Conservation (phyloP, 2,329 filamentous ascomycete species). For the Cucurbitaria berberidis region DNA sequence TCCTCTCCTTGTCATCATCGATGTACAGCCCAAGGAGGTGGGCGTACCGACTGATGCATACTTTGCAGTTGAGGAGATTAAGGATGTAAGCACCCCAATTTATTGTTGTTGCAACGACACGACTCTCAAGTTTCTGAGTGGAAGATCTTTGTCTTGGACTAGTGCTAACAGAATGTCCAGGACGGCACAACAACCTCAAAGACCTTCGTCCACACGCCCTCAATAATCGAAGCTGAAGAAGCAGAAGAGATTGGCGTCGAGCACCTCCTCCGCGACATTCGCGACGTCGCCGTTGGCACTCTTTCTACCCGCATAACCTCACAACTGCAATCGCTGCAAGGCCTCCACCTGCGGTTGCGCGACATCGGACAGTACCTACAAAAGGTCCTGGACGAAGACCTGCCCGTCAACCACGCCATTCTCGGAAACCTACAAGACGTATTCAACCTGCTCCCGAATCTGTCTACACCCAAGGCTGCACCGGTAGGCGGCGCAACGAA, state of each 20-base stretch:
- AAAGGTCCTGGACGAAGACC: slow-evolving; percentile 89
- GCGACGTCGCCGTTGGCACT: slow-evolving; percentile 95
- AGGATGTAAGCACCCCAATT: slow-evolving; percentile 73
- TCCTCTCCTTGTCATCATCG: slow-evolving; percentile 94
- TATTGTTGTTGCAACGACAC: not conserved
- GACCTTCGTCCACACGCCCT: slow-evolving; percentile 98
- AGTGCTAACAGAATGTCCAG: slow-evolving; percentile 55
- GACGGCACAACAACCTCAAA: slow-evolving; percentile 96
- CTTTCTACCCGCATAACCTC: slow-evolving; percentile 96
- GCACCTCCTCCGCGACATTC: slow-evolving; percentile 95
- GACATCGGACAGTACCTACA: slow-evolving; percentile 96
- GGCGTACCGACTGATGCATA: slow-evolving; percentile 98
- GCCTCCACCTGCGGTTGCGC: slow-evolving; percentile 88
- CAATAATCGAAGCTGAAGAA: slow-evolving; percentile 98
- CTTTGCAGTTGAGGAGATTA: slow-evolving; percentile 99
- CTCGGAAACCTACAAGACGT: slow-evolving; percentile 98
- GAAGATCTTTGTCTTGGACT: not conserved
- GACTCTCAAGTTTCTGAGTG: not conserved
- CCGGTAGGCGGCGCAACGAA: slow-evolving; percentile 55
- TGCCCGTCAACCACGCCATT: slow-evolving; percentile 96
- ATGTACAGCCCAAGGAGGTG: slow-evolving; percentile 97
- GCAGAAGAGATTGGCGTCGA: slow-evolving; percentile 99
- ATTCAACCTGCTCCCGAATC: slow-evolving; percentile 96
- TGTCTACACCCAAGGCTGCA: slow-evolving; percentile 77
- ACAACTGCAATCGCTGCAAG: slow-evolving; percentile 96